Conservation (phyloP, 2,329 filamentous ascomycete species). For the Dryadomyces quercivorus region DNA sequence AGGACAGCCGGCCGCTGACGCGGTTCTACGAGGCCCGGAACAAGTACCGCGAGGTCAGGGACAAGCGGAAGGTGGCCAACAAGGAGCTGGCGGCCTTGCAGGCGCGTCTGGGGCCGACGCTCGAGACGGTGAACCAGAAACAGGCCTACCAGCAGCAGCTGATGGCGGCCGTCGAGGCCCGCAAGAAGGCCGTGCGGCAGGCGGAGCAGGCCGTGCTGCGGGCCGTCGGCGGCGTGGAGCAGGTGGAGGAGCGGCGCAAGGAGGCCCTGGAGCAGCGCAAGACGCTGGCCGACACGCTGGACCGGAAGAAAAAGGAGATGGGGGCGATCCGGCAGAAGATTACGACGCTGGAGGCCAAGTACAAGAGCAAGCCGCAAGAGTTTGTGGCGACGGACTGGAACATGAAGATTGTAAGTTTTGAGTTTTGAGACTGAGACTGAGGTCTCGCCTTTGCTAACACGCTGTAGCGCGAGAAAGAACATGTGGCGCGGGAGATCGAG, state of each 20-base stretch:
- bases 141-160: slow-evolving; percentile 51
- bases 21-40: slow-evolving; percentile 46
- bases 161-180: slow-evolving; percentile 38
- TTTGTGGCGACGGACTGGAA: slow-evolving; percentile 65
- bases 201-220: slow-evolving; percentile 40
- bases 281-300: slow-evolving; percentile 37
- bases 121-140: slow-evolving; percentile 59
- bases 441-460: background rate
- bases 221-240: slow-evolving; percentile 27
- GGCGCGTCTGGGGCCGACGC: slow-evolving; percentile 47
- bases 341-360: slow-evolving; percentile 47
- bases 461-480: slow-evolving; percentile 46
- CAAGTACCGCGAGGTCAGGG: slow-evolving; percentile 38
- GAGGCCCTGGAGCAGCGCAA: slow-evolving; percentile 36
- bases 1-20: slow-evolving; percentile 52
- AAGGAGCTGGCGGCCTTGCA: slow-evolving; percentile 48
- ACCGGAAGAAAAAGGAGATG: slow-evolving; percentile 38
- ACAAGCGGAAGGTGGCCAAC: slow-evolving; percentile 39
- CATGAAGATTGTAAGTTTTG: slow-evolving; percentile 49
- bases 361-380: slow-evolving; percentile 48
- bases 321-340: slow-evolving; percentile 43
- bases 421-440: too few relatives aligned
- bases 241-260: slow-evolving; percentile 25
- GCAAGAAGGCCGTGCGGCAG: slow-evolving; percentile 39
- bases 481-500: slow-evolving; percentile 39